Evolutionary conservation across 495 filamentous ascomycete species (phyloP), one percentile per base, ranked within the genome.

Genomic region (Hypoxylon lienhwacheense): DNA sequence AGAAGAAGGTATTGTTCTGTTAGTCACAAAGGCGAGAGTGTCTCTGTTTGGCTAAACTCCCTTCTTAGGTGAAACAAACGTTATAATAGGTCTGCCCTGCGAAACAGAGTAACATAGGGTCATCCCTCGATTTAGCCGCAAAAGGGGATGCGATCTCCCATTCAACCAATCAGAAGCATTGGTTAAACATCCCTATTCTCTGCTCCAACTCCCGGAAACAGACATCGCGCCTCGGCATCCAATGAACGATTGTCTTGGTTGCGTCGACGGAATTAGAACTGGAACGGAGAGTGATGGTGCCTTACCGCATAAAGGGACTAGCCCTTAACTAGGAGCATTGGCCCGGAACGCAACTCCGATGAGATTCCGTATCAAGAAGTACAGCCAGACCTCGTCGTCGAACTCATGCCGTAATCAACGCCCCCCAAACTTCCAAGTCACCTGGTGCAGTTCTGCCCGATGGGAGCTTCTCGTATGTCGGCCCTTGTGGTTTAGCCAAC

Each of bases 1-100:
- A 47, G 40, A 61, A 56, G 52, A 55, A 61, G 58, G 58, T 56
- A 61, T 52, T 29, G 43, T 39, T 22, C 34, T 50, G 11, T 12
- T 48, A 37, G 40, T 20, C n/a, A 55, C 47, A 48, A 42, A 31
- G 57, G 49, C 22, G 14, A 25, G 48, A 56, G 15, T 29, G 35
- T 35, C 51, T 51, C 52, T 61, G 58, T 56, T 55, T 61, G 58
- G 58, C 47, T 61, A 61, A 56, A 61, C 16, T 55, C 47, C 39
- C 58, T 61, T 47, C 57, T 61, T 61, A 55, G 52, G 15, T 56
- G 58, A 61, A 61, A 61, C 57, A 51, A 3, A 41, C 29, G 29
- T 14, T 51, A 52, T 53, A 15, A 61, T 56, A 61, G 58, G 52
- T 34, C 58, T 61, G 47, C 47, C 52, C 46, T 61, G 52, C 51